These are phyloP conservation scores for Penicilliopsis zonata DNA, from an alignment of 495 filamentous ascomycete genomes.

Conservation along the genomic window DNA sequence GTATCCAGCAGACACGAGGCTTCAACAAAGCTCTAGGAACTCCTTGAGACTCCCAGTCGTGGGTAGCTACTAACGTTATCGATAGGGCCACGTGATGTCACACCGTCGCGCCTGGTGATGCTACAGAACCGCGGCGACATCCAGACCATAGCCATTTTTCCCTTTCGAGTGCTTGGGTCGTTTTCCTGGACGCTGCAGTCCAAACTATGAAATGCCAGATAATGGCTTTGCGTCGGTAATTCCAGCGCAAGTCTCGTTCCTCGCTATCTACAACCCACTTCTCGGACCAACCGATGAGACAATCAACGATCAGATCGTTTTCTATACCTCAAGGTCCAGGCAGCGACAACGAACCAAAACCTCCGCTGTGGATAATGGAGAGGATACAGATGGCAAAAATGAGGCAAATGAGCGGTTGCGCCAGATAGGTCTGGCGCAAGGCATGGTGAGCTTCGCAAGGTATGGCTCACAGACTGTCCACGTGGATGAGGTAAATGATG, in stretches of 20 bases:
- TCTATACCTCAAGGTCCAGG: conserved; percentile 51
- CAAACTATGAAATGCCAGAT: conserved; percentile 28
- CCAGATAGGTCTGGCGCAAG: conserved; percentile 94
- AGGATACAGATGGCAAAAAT: conserved; percentile 46
- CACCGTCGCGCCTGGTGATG: conserved; percentile 7
- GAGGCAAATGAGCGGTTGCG: conserved; percentile 72
- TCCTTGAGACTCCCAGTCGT: conserved; percentile 1
- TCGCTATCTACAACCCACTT: conserved; percentile 89
- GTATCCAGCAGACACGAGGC: conserved; percentile 19
- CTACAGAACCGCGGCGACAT: no score
- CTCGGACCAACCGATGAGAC: conserved; percentile 84
- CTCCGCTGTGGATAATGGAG: conserved; percentile 32
- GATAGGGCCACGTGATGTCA: conserved; percentile 32
- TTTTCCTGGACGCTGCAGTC: no score
- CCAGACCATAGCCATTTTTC: no score
- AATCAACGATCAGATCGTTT: conserved; percentile 80
- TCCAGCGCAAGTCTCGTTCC: conserved; percentile 76
- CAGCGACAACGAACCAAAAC: conserved; percentile 21
- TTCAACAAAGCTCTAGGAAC: conserved; percentile 7
- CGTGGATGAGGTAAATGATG: conserved; percentile 1
- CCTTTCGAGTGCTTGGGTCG: not conserved
- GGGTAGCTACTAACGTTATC: conserved; percentile 8
- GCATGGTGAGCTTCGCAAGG: conserved; percentile 88
- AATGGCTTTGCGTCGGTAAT: conserved; percentile 31
- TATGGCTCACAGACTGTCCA: conserved; percentile 16